These are phyloP conservation scores for Orbilia brochopaga DNA, from an alignment of 2,329 filamentous ascomycete genomes.

Conservation along the genomic window DNA sequence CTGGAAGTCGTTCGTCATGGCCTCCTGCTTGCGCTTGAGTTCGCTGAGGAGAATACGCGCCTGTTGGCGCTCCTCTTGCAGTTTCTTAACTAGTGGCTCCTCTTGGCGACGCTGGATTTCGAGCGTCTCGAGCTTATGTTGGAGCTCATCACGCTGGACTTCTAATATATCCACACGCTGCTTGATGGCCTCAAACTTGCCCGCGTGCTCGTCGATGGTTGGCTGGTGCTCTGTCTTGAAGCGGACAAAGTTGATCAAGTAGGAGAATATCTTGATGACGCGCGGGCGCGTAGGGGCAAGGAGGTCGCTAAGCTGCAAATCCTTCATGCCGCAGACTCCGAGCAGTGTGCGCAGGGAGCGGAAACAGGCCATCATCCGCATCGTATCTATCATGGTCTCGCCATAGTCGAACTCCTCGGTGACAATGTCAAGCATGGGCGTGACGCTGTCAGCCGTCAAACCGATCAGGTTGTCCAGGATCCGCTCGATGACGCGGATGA, in stretches of 20 bases:
- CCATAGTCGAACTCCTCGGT: conserved; percentile 82
- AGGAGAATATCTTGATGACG: conserved; percentile 92
- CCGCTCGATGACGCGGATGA: conserved; percentile 98
- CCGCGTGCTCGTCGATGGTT: conserved; percentile 91
- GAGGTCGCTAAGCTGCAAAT: conserved; percentile 91
- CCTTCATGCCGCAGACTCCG: conserved; percentile 84
- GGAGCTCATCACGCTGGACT: conserved; percentile 83
- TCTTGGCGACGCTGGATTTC: conserved; percentile 80
- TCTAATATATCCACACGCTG: conserved; percentile 84
- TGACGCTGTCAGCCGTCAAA: conserved; percentile 87
- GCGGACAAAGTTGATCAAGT: conserved; percentile 97
- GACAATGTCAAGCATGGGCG: conserved; percentile 92
- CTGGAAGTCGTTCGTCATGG: conserved; percentile 63
- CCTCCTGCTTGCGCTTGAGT: conserved; percentile 68
- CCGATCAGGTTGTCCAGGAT: conserved; percentile 94
- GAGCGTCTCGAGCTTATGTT: conserved; percentile 79
- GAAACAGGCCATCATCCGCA: conserved; percentile 96
- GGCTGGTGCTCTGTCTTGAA: conserved; percentile 84
- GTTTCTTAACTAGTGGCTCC: conserved; percentile 78
- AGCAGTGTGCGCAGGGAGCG: conserved; percentile 79
- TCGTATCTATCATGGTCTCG: conserved; percentile 84
- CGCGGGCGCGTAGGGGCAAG: conserved; percentile 89
- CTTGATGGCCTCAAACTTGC: conserved; percentile 85
- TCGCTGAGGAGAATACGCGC: conserved; percentile 70
- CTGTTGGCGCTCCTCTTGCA: conserved; percentile 78